phyloP scores from a whole-genome alignment of 108 stramenopile species.

The Pseudonitzschia multistriata region DNA sequence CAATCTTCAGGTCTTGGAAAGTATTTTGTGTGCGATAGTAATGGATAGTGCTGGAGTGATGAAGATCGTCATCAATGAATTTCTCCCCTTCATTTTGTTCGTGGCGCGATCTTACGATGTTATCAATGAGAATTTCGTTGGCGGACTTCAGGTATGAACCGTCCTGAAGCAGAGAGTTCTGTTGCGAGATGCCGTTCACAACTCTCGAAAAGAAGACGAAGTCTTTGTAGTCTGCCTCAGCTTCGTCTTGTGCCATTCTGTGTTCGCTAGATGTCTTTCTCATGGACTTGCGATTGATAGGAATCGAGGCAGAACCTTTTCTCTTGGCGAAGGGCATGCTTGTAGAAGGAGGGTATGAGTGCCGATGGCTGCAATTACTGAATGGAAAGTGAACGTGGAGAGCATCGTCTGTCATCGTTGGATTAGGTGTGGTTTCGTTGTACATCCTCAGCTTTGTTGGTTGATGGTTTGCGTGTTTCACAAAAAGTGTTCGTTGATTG shows the following conservation, averaged over 20 bases:
- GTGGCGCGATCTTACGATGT: conserved; percentile 31
- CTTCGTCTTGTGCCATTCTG: conserved; percentile 45
- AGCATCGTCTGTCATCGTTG: too few relatives aligned
- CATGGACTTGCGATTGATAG: conserved; percentile 20
- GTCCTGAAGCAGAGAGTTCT: conserved; percentile 13
- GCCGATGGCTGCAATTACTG: neutral
- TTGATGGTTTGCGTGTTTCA: too few relatives aligned
- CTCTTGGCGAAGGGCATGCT: neutral
- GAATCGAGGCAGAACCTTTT: neutral
- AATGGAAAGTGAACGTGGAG: too few relatives aligned
- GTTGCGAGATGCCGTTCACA: conserved; percentile 41
- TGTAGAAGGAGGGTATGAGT: neutral
- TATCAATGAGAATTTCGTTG: conserved; percentile 17
- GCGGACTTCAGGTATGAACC: conserved; percentile 5
- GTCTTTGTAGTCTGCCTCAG: conserved; percentile 46
- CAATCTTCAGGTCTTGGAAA: neutral
- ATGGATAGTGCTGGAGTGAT: neutral
- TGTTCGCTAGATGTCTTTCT: conserved; percentile 36
- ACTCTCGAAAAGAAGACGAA: conserved; percentile 44
- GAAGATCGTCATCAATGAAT: neutral
- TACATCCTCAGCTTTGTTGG: too few relatives aligned
- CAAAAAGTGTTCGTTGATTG: too few relatives aligned
- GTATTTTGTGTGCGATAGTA: neutral
- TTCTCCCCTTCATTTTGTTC: neutral
- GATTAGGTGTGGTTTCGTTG: neutral